Conservation (phyloP, 148 eudicot genomes). For the Pharnaceum exiguum region DNA sequence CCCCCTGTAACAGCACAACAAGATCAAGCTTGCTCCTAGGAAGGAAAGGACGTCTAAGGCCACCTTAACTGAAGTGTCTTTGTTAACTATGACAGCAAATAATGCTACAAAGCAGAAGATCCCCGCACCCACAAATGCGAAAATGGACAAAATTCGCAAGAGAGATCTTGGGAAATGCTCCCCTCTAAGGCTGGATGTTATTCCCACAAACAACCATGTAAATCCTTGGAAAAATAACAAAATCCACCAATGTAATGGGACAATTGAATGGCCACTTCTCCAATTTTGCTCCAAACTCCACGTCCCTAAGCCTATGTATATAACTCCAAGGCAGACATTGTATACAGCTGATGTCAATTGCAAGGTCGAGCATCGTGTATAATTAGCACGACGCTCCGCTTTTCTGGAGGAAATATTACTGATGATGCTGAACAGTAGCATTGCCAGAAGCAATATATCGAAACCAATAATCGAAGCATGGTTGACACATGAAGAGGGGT, state of each 20-base stretch:
- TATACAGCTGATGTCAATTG: slow-evolving; percentile 46
- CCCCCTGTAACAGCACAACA: slow-evolving; percentile 53
- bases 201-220: slow-evolving; percentile 47
- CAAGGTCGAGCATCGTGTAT: slow-evolving; percentile 27
- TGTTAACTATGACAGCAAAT: slow-evolving; percentile 21
- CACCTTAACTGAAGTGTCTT: slow-evolving; percentile 32
- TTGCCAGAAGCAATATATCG: slow-evolving; percentile 47
- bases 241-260: slow-evolving; percentile 59
- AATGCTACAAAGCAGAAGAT: slow-evolving; percentile 30
- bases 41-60: slow-evolving; percentile 44
- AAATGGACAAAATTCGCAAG: slow-evolving; percentile 38
- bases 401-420: slow-evolving; percentile 31
- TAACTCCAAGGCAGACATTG: slow-evolving; percentile 56
- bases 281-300: slow-evolving; percentile 28
- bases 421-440: slow-evolving; percentile 39
- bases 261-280: slow-evolving; percentile 24
- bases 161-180: slow-evolving; percentile 18
- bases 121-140: slow-evolving; percentile 20
- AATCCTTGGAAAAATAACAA: slow-evolving; percentile 47
- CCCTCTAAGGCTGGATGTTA: slow-evolving; percentile 44
- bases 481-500: slow-evolving; percentile 79
- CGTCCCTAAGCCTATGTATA: slow-evolving; percentile 22
- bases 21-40: slow-evolving; percentile 50
- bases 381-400: slow-evolving; percentile 8
- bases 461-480: slow-evolving; percentile 50